phyloP scores from a whole-genome alignment of 1,139 yeast genomes.

The Pneumocystis oryctolagi region DNA sequence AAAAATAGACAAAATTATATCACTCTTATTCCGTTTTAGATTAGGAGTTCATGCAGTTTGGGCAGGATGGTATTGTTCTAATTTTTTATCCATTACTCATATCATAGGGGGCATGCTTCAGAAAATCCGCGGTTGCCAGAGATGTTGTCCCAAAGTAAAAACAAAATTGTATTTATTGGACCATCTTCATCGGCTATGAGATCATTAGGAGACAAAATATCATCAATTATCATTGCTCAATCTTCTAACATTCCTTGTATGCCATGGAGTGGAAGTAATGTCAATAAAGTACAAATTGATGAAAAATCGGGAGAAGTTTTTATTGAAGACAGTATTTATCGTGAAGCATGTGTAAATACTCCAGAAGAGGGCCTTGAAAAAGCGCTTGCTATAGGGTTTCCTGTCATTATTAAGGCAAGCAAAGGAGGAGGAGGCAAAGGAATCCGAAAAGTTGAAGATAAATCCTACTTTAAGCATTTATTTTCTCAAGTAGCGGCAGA shows the following conservation, averaged over 20 bases:
- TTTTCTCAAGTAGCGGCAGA: slow-evolving; percentile 86
- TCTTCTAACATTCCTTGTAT: slow-evolving; percentile 96
- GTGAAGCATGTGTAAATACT: slow-evolving; percentile 69
- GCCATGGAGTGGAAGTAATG: slow-evolving; percentile 99
- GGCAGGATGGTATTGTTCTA: slow-evolving; percentile 51
- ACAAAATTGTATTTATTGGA: slow-evolving; percentile 81
- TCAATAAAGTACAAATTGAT: slow-evolving; percentile 63
- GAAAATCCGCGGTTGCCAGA: slow-evolving; percentile 94
- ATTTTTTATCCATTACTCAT: not conserved
- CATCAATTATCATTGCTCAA: slow-evolving; percentile 95
- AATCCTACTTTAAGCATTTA: slow-evolving; percentile 50
- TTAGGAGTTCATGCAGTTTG: slow-evolving; percentile 95
- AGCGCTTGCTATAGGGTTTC: slow-evolving; percentile 81
- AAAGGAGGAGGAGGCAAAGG: slow-evolving; percentile 99
- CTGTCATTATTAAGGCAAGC: slow-evolving; percentile 91
- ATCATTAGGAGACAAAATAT: slow-evolving; percentile 95
- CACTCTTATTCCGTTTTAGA: slow-evolving; percentile 11
- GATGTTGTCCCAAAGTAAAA: slow-evolving; percentile 75
- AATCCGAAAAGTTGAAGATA: slow-evolving; percentile 78
- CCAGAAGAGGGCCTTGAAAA: slow-evolving; percentile 80
- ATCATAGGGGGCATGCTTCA: slow-evolving; percentile 84
- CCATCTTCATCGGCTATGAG: slow-evolving; percentile 99
- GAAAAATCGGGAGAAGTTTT: slow-evolving; percentile 61
- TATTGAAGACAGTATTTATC: slow-evolving; percentile 67
- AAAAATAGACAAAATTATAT: not conserved